A percentile compares a stretch with the other conserved stretches of the same genome.
Conservation (phyloP, 257 asterid species). For the Parsonsia alboflavescens region DNA sequence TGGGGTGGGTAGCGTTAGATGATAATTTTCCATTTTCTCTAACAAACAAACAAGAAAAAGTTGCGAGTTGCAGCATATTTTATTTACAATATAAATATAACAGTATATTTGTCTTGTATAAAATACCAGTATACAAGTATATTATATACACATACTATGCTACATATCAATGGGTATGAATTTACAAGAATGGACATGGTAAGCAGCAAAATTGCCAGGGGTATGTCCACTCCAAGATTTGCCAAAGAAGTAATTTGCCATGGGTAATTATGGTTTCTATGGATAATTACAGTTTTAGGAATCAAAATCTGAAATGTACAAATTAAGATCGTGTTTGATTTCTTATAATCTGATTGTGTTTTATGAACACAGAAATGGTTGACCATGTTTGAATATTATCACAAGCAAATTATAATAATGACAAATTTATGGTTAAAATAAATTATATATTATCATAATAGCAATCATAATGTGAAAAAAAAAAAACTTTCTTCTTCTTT, state of each 20-base stretch:
- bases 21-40: background rate
- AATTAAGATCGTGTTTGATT: background rate
- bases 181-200: background rate
- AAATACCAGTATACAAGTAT: no score
- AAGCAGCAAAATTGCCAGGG: background rate
- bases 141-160: background rate
- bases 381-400: no score
- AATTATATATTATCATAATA: no score
- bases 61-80: background rate
- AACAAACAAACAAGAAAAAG: background rate
- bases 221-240: background rate
- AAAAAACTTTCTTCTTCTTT: no score
- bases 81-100: no score
- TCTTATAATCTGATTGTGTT: background rate
- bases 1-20: slow-evolving; percentile 23
- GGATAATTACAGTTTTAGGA: background rate
- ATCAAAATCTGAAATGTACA: background rate
- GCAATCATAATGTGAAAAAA: no score
- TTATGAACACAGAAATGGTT: no score
- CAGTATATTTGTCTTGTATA: no score
- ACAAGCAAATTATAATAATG: no score
- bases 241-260: background rate
- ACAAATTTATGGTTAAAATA: no score
- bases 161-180: background rate
- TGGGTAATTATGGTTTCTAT: background rate